Percentiles rank a stretch among this genome's conserved stretches.
Conservation (phyloP, 225 moss, liverwort and hornwort species). For the Polytrichum commune region DNA sequence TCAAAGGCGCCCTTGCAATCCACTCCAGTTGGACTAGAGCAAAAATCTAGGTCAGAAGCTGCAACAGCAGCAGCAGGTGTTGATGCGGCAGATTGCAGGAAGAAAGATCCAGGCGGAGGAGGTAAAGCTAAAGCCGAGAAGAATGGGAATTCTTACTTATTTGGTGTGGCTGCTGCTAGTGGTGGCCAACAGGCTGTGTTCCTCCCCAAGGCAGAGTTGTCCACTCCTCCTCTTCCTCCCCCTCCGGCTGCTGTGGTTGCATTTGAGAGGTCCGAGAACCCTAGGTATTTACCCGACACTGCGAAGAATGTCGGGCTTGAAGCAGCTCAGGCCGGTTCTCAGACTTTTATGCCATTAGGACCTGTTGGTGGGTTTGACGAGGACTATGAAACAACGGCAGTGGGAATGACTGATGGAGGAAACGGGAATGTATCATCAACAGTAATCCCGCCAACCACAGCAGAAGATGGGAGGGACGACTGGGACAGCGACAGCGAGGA, state of each 20-base stretch:
- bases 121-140: conserved; percentile 35
- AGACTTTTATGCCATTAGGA: conserved; percentile 26
- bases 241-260: not conserved
- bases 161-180: conserved; percentile 5
- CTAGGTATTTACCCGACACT: conserved; percentile 28
- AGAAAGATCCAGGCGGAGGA: conserved; percentile 25
- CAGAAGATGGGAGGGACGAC: conserved; percentile 57
- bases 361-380: conserved; percentile 31
- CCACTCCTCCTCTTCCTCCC: not conserved
- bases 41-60: conserved; percentile 10
- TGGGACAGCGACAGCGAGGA: conserved; percentile 99
- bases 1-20: conserved; percentile 20
- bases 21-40: not conserved
- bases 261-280: conserved; percentile 30
- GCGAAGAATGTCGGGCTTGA: conserved; percentile 17
- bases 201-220: conserved; percentile 15
- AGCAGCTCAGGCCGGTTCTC: conserved; percentile 29
- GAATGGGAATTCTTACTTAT: conserved; percentile 32
- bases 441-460: conserved; percentile 13
- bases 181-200: conserved; percentile 21
- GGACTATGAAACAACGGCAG: conserved; percentile 38
- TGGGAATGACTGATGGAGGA: conserved; percentile 26
- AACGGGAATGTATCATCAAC: conserved; percentile 8
- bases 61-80: conserved; percentile 2
- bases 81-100: conserved; percentile 14